A percentile compares a stretch with the other conserved stretches of the same genome.
These are phyloP conservation scores for Rubia yunnanensis DNA, from an alignment of 257 asterid species.

Conservation along the genomic window DNA sequence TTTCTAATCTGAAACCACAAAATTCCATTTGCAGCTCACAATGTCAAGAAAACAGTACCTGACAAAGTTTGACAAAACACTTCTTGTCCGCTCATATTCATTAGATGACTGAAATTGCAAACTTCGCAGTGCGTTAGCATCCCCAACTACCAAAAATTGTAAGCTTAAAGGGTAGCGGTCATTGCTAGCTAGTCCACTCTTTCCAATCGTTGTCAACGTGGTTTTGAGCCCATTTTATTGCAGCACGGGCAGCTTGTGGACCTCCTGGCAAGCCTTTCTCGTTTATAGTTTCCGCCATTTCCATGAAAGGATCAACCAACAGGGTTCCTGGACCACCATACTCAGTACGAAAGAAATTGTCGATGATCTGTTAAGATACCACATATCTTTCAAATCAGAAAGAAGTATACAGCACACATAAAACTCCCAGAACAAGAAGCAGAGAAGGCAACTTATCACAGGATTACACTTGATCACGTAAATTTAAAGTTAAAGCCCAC, in stretches of 20 bases:
- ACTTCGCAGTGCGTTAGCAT: background rate
- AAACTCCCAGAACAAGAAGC: background rate
- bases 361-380: constrained; percentile 44
- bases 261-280: constrained; percentile 1
- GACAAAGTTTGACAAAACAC: background rate
- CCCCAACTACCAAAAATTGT: background rate
- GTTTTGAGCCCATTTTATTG: background rate
- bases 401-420: background rate
- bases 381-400: background rate
- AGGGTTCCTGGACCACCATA: constrained; percentile 1
- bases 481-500: background rate
- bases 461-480: background rate
- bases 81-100: too few species aligned
- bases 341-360: constrained; percentile 9
- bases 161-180: background rate
- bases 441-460: background rate
- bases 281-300: constrained; percentile 3
- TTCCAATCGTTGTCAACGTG: background rate
- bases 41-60: background rate
- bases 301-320: constrained; percentile 6
- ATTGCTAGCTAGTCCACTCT: background rate
- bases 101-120: too few species aligned
- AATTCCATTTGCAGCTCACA: background rate
- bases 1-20: background rate
- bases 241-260: background rate